phyloP scores from a whole-genome alignment of 257 asterid species.

The Solanum infundibuliforme region DNA sequence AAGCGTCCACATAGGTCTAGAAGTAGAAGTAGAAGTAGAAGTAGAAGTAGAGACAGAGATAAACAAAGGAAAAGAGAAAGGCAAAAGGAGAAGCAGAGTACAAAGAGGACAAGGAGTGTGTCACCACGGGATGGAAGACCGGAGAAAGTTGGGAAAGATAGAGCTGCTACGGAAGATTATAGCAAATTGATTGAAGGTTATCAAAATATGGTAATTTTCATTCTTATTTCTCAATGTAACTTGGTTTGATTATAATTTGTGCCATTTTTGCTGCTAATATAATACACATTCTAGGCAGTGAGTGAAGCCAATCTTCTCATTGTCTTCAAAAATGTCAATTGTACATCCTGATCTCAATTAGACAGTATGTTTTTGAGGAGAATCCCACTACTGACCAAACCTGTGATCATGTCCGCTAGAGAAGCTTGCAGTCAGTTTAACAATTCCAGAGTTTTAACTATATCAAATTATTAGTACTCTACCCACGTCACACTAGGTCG shows the following conservation, averaged over 20 bases:
- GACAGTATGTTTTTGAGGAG: background rate
- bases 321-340: background rate
- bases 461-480: background rate
- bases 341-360: background rate
- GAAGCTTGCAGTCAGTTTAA: background rate
- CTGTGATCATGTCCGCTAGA: background rate
- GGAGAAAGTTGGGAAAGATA: slow-evolving; percentile 6
- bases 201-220: slow-evolving; percentile 50
- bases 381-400: background rate
- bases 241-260: background rate
- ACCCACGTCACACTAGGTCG: background rate
- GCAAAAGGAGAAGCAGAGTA: slow-evolving; percentile 30
- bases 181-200: slow-evolving; percentile 56
- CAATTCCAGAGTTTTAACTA: background rate
- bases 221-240: background rate
- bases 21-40: slow-evolving; percentile 31
- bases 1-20: slow-evolving; percentile 11
- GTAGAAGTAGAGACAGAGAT: slow-evolving; percentile 29
- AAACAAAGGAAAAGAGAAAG: slow-evolving; percentile 25
- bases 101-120: slow-evolving; percentile 16
- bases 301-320: background rate
- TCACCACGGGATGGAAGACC: background rate
- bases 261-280: background rate
- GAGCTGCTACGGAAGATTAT: slow-evolving; percentile 31
- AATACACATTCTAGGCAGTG: background rate